phyloP scores from a whole-genome alignment of 768 basidiomycete genomes.

The Dendrothele bispora region DNA sequence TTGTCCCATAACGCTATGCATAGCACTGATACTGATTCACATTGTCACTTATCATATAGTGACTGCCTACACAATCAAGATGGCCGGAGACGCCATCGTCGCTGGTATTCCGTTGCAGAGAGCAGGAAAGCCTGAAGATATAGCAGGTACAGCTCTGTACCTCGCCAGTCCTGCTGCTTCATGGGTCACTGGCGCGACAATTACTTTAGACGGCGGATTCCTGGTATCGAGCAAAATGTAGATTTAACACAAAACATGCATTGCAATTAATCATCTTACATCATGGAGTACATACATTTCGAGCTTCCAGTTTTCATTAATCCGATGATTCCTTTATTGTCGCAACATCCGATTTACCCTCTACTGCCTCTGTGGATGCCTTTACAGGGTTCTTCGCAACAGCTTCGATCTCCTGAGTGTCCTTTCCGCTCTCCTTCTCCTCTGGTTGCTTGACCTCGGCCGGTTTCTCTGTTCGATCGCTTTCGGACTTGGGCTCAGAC shows the following conservation, averaged over 20 bases:
- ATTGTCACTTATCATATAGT: constrained; percentile 32
- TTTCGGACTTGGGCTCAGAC: constrained; percentile 4
- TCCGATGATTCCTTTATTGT: no score
- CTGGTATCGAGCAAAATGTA: constrained; percentile 40
- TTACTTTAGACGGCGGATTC: constrained; percentile 61
- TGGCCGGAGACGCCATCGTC: constrained; percentile 42
- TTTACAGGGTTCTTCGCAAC: constrained; percentile 20
- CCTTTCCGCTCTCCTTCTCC: constrained; percentile 10
- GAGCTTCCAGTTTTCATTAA: no score
- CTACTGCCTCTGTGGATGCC: constrained; percentile 27
- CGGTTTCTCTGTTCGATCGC: constrained; percentile 1
- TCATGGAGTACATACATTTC: no score
- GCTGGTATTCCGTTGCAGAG: constrained; percentile 46
- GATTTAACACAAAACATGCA: background rate
- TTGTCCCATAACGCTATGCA: constrained; percentile 2
- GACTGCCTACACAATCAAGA: constrained; percentile 53
- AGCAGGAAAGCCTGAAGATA: constrained; percentile 64
- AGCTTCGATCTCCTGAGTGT: constrained; percentile 9
- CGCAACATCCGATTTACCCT: no score
- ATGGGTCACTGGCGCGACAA: constrained; percentile 64
- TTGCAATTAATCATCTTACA: background rate
- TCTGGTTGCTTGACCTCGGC: constrained; percentile 12
- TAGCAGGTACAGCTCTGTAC: constrained; percentile 63
- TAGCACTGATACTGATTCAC: background rate
- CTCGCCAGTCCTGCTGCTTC: constrained; percentile 59